Conservation (phyloP, 164 flowering plant species). For the Nymphaea thermarum region DNA sequence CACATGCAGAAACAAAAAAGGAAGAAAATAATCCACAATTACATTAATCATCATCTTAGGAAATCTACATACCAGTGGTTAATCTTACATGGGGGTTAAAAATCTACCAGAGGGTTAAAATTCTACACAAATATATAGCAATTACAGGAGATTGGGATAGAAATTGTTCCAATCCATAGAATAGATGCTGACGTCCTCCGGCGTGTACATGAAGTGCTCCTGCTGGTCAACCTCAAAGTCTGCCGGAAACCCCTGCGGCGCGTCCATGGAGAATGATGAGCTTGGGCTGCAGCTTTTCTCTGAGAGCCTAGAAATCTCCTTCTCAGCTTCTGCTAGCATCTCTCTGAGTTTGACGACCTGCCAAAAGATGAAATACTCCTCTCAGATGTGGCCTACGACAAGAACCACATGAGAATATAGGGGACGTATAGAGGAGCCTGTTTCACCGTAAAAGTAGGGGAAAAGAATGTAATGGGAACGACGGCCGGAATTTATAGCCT, state of each 20-base stretch:
- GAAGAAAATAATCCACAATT: neutral
- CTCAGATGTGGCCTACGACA: too few relatives aligned
- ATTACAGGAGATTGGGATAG: constrained; percentile 11
- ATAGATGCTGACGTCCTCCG: constrained; percentile 17
- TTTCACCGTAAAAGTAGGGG: neutral
- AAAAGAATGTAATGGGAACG: neutral
- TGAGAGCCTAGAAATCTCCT: constrained; percentile 30
- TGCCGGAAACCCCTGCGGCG: constrained; percentile 26
- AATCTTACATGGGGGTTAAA: neutral
- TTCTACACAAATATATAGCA: neutral
- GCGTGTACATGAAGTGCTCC: constrained; percentile 20
- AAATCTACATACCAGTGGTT: neutral
- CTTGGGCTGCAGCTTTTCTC: constrained; percentile 35
- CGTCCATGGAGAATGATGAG: constrained; percentile 36
- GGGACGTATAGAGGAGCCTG: neutral
- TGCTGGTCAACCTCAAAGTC: constrained; percentile 31
- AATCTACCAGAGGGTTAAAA: neutral
- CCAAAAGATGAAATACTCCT: neutral
- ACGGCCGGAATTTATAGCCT: neutral
- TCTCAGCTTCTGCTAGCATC: constrained; percentile 36
- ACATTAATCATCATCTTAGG: neutral
- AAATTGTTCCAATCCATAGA: constrained; percentile 44
- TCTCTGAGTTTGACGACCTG: constrained; percentile 53
- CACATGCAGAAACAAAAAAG: neutral
- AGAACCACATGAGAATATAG: neutral